These are phyloP conservation scores for Bremia lactucae DNA, from an alignment of 352 stramenopile species.

Conservation along the genomic window DNA sequence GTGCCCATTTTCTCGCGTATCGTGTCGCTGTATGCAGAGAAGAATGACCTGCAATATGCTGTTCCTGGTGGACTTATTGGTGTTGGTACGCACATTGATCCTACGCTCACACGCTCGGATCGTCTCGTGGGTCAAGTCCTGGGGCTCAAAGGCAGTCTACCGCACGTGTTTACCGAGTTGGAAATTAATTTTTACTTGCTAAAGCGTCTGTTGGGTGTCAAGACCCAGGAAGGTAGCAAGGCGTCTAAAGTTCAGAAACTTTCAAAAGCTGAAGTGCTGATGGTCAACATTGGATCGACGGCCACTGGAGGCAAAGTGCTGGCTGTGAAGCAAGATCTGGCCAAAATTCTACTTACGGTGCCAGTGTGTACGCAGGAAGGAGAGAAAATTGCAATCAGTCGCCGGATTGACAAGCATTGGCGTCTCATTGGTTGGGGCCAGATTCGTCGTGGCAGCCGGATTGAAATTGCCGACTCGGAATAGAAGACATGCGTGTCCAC, in stretches of 20 bases:
- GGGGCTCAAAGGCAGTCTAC: constrained; percentile 94
- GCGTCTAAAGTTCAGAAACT: constrained; percentile 99
- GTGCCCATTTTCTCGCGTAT: constrained; percentile 90
- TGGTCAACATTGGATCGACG: constrained; percentile 99
- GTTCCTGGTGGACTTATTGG: constrained; percentile 98
- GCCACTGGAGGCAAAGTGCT: constrained; percentile 94
- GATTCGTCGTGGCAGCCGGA: constrained; percentile 95
- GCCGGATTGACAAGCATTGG: constrained; percentile 99
- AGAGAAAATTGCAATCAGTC: constrained; percentile 99
- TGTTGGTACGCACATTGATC: constrained; percentile 98
- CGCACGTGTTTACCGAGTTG: constrained; percentile 97
- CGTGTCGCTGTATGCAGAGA: constrained; percentile 97
- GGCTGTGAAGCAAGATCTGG: constrained; percentile 95
- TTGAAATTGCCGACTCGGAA: constrained; percentile 84
- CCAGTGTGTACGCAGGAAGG: constrained; percentile 99
- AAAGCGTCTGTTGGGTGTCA: constrained; percentile 97
- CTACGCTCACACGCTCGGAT: constrained; percentile 97
- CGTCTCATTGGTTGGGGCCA: constrained; percentile 99
- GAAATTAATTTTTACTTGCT: constrained; percentile 99
- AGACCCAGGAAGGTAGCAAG: constrained; percentile 98
- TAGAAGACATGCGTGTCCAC: constrained; percentile 42
- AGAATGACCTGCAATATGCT: constrained; percentile 99
- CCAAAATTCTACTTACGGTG: constrained; percentile 98
- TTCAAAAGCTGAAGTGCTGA: constrained; percentile 97
- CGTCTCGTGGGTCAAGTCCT: constrained; percentile 98